Conservation (phyloP, 768 basidiomycete genomes). For the Termitomyces sp. region DNA sequence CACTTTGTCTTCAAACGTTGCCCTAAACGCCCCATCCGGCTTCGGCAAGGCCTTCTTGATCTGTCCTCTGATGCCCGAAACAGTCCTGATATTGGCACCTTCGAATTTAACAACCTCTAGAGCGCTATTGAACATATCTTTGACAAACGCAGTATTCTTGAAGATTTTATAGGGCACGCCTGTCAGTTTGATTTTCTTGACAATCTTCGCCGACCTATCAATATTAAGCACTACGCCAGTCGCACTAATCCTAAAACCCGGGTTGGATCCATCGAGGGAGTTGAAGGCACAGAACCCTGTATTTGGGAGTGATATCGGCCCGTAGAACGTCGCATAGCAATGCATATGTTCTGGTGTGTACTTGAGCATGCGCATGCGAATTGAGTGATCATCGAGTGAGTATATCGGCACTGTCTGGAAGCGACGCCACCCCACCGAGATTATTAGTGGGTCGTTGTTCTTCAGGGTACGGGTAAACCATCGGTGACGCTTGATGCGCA, state of each 20-base stretch:
- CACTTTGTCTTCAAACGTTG: constrained; percentile 97
- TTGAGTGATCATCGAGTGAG: constrained; percentile 94
- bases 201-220: constrained; percentile 89
- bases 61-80: constrained; percentile 94
- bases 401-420: constrained; percentile 96
- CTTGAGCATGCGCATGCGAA: constrained; percentile 98
- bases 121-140: constrained; percentile 93
- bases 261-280: constrained; percentile 55
- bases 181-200: constrained; percentile 97
- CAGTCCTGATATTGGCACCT: constrained; percentile 93
- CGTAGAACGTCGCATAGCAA: constrained; percentile 97
- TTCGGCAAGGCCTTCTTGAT: constrained; percentile 95
- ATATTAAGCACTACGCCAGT: constrained; percentile 94
- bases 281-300: constrained; percentile 99
- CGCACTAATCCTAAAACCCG: constrained; percentile 86
- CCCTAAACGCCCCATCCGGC: constrained; percentile 92
- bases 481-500: constrained; percentile 92
- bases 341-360: constrained; percentile 99
- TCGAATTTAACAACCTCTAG: constrained; percentile 98
- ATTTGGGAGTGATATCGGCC: constrained; percentile 86
- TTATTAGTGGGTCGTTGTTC: constrained; percentile 93
- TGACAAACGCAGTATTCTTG: constrained; percentile 98
- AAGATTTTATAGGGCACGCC: constrained; percentile 96
- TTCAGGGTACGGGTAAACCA: constrained; percentile 92
- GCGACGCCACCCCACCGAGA: constrained; percentile 96